Evolutionary conservation across 2,329 filamentous ascomycete species (phyloP), one percentile per base, ranked within the genome.

Genomic region (Bimuria novae-zelandiae): DNA sequence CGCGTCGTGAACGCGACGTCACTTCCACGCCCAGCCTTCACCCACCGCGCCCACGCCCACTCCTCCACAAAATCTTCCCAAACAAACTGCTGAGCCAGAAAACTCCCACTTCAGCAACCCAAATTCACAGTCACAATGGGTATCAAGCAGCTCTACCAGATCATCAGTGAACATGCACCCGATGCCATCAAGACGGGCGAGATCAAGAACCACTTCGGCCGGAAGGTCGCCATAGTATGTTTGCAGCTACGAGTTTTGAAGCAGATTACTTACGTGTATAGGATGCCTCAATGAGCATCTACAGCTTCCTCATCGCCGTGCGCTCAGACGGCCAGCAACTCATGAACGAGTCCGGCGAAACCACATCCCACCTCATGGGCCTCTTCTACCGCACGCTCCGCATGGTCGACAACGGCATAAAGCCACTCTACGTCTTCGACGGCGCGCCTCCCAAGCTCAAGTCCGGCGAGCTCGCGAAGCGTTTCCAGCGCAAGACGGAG

Each of bases 301-400:
- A 99, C 82, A 96, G 90, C 76, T 99, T 99, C 80, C 85, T 99
- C 56, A 94, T 99, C 72, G 94, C 94, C 44, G 94, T 99, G 50
- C 92, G 94, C 64, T 97, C 92, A 67, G 92, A 96, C 66, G 94
- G 94, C 64, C 91, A 99, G 75, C 92, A 97, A 76, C 87, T 99
- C 66, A 97, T 88, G 83, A 95, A 88, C 75, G 94, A 99, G 69
- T 88, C 87, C 47, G 94, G 94, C 68, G 92, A 97, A 75, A 99
- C 94, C 1, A 99, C 94, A 0, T 99, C 94, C 16, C 94, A 99
- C 74, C 80, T 99, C 14, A 97, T 99, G 92, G 94, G 94, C 70
- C 93, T 99, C 87, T 99, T 99, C 80, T 99, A 99, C 81, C 92
- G 94, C 65, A 99, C 94, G 2, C 83, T 99, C 6, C 92, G 94